These are phyloP conservation scores for Microbotryum lychnidis-dioicae DNA, from an alignment of 1,284 basidiomycete genomes.

Conservation along the genomic window DNA sequence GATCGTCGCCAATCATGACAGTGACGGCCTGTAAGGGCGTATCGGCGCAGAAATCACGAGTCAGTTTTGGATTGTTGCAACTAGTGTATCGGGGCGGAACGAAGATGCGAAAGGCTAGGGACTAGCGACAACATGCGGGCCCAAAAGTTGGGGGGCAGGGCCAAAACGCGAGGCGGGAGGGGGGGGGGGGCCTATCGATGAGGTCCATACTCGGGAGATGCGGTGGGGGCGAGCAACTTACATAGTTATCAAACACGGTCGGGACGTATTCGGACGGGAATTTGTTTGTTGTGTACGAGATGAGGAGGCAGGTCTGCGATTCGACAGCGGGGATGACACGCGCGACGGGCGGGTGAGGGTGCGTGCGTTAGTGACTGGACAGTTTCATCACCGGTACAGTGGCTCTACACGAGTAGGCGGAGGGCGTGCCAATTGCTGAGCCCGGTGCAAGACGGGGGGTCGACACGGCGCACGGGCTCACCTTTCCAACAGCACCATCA, in stretches of 20 bases:
- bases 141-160: too few species aligned
- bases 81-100: too few species aligned
- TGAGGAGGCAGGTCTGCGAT: slow-evolving; percentile 87
- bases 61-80: too few species aligned
- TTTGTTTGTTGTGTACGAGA: slow-evolving; percentile 93
- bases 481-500: slow-evolving; percentile 99
- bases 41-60: neutral
- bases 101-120: too few species aligned
- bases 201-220: too few species aligned
- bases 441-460: neutral
- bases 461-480: slow-evolving; percentile 42
- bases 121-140: too few species aligned
- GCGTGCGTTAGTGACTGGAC: too few species aligned
- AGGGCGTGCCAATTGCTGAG: neutral
- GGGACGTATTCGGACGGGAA: slow-evolving; percentile 80
- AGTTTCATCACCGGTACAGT: neutral
- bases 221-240: neutral
- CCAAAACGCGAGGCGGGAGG: too few species aligned
- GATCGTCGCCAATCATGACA: slow-evolving; percentile 99
- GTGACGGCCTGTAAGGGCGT: slow-evolving; percentile 58
- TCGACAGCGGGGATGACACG: slow-evolving; percentile 10
- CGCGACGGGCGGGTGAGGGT: neutral
- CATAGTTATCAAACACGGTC: slow-evolving; percentile 96
- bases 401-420: slow-evolving; percentile 1
- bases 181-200: too few species aligned